phyloP scores from a whole-genome alignment of 306 rosid genomes.

The Trifolium repens region DNA sequence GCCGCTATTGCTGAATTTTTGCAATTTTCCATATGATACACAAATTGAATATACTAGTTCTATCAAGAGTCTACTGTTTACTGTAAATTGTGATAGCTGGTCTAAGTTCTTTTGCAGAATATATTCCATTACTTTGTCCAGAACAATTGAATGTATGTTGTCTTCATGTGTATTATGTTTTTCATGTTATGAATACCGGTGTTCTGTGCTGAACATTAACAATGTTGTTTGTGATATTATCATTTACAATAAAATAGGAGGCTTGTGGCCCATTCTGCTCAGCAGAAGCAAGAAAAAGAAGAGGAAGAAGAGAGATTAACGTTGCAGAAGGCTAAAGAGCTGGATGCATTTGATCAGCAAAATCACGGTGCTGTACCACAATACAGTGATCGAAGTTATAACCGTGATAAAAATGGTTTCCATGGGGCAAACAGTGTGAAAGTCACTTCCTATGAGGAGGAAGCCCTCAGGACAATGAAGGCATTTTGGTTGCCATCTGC shows the following conservation, averaged over 20 bases:
- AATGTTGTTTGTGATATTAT: constrained; percentile 18
- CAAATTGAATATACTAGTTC: neutral
- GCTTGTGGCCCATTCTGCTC: constrained; percentile 80
- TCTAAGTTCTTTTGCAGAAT: constrained; percentile 30
- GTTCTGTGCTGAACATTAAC: neutral
- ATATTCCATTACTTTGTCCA: constrained; percentile 5
- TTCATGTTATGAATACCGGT: neutral
- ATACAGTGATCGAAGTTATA: constrained; percentile 72
- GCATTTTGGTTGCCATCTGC: constrained; percentile 99
- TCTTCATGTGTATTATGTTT: constrained; percentile 8
- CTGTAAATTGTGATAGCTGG: constrained; percentile 17
- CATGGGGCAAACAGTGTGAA: constrained; percentile 99
- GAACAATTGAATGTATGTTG: constrained; percentile 14
- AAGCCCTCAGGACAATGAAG: constrained; percentile 97
- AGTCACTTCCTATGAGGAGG: constrained; percentile 97
- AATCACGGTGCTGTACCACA: constrained; percentile 96
- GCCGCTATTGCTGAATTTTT: neutral
- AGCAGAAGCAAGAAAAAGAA: constrained; percentile 87
- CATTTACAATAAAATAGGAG: constrained; percentile 56
- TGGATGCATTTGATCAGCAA: constrained; percentile 97
- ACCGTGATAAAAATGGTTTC: constrained; percentile 79
- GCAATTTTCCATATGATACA: neutral
- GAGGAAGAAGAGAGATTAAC: constrained; percentile 77
- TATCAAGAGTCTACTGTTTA: neutral
- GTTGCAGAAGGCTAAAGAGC: constrained; percentile 88